Base-by-base conservation (phyloP, 805 yeast species). In the Saitoella complicata region DNA sequence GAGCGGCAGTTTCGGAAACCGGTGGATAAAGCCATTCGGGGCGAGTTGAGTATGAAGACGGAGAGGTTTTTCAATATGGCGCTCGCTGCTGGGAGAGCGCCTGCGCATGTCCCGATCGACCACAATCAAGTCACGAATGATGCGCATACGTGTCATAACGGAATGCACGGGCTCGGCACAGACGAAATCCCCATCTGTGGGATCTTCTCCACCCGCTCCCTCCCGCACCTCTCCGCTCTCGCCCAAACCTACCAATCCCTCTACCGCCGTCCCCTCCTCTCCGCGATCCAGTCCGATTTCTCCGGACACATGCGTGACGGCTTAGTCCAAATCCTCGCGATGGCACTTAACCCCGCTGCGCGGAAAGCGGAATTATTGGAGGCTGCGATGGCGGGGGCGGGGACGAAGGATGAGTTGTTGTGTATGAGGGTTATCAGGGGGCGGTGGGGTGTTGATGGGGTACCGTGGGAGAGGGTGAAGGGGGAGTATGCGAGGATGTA, bases 281-380 rank as follows among this genome's bases (percentile, higher is more conserved):
- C 40, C 5, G 49, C 42, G 6, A 51, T 52, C 32, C 46, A 48
- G 32, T 38, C 38, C 12, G 48, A 50, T 40, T 48, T 52, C 29
- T 52, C 55, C 5, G 55, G 55, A 6, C 55, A 52, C 40, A 52
- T 52, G 55, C 39, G 50, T 41, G 35, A 49, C 29, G 55, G 53
- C 9, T 42, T 52, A 31, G 43, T 44, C 6, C 45, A 50, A 29
- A 52, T 52, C 37, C 52, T 52, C 44, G 44, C 43, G 44, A 37
- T 32, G 31, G 55, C 55, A 1, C 41, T 46, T 5, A 49, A 52
- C 45, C 13, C 12, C 32, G 43, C 50, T 13, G 39, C 40, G 21
- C 45, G 45, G 34, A 48, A 42, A 38, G 55, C 55, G 1, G 53
- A 47, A 40, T 37, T 43, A 47, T 41, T 52, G 33, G 53, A 52